Evolutionary conservation across 345 rosid species (phyloP), one percentile per base, ranked within the genome.

Genomic region (Ceriops zippeliana): DNA sequence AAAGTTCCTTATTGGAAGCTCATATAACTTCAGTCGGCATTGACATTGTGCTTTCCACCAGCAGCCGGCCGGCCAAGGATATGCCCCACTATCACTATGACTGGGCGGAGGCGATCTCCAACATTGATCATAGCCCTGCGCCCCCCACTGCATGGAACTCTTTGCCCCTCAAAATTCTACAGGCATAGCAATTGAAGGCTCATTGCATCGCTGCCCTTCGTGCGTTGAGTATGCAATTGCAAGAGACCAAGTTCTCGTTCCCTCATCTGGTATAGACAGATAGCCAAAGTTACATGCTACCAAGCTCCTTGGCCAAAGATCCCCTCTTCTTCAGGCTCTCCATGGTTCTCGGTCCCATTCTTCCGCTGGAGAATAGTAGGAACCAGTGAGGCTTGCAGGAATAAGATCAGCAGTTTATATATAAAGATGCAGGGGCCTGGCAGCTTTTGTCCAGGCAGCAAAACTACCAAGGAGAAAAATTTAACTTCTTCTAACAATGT

Each of bases 91-190:
- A 24, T 24, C 27, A 11, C 21, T 9, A 21, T 53, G 58, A 53
- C 4, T 9, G 15, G 27, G 26, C 58, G 19, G 22, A 53, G 26
- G 46, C 46, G 3, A 38, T 37, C 58, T 53, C 21, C 58, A 7
- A 13, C 11, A 2, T 27, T 11, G 26, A 5, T 16, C 13, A 24
- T 22, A 31, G 21, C 42, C 49, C 49, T 34, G 1, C 3, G 9
- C n/a, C 5, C 7, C 22, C 37, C 58, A 22, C 47, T 26, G 42
- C 46, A 27, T 46, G 58, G 58, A 46, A 37, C 58, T 59, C 72
- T 16, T 17, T 15, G 1, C 59, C 72, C 72, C 59, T 31, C 31
- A 32, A 59, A 54, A n/a, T 53, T 15, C 49, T 54, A 60, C 61
- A 69, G 73, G 32, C 49, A 51, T 31, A 15, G 66, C 13, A 8